phyloP scores from a whole-genome alignment of 495 filamentous ascomycete genomes.

The Lentithecium fluviatile region DNA sequence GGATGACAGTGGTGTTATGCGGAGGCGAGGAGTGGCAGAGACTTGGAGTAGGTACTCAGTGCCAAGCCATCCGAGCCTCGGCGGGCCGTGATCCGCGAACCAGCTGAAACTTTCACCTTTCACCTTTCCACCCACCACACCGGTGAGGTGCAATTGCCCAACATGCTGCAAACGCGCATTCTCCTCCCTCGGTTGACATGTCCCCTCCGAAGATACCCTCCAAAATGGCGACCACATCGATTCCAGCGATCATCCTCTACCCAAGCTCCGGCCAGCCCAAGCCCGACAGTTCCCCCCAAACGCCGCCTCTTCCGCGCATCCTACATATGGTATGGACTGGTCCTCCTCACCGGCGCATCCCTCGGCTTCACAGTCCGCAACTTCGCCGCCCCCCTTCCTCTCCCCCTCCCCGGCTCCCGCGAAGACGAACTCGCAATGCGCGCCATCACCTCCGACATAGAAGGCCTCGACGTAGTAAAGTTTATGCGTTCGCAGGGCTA shows the following conservation, averaged over 20 bases:
- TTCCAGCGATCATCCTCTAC: too few species aligned
- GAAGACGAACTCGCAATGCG: slow-evolving; percentile 37
- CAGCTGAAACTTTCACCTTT: not conserved
- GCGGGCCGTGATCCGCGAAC: not conserved
- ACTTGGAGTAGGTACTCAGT: too few species aligned
- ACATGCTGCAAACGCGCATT: not conserved
- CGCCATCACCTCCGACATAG: slow-evolving; percentile 35
- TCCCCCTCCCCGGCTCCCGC: slow-evolving; percentile 33
- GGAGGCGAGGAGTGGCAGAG: too few species aligned
- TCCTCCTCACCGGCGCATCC: slow-evolving; percentile 4
- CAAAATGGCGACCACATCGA: too few species aligned
- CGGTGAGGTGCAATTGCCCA: not conserved
- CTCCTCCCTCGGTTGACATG: not conserved
- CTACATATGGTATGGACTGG: slow-evolving; percentile 19
- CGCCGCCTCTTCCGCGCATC: slow-evolving; percentile 17
- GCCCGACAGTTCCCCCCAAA: slow-evolving; percentile 4
- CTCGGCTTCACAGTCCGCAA: slow-evolving; percentile 11
- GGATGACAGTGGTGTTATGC: not conserved
- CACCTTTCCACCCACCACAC: not conserved
- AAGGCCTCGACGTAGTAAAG: slow-evolving; percentile 41
- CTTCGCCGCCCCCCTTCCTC: slow-evolving; percentile 32
- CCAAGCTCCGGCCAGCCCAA: not conserved
- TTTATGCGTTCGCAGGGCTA: slow-evolving; percentile 29
- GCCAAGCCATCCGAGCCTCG: too few species aligned
- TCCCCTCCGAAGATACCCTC: not conserved